These are phyloP conservation scores for Hura crepitans DNA, from an alignment of 441 rosid genomes.

Conservation along the genomic window DNA sequence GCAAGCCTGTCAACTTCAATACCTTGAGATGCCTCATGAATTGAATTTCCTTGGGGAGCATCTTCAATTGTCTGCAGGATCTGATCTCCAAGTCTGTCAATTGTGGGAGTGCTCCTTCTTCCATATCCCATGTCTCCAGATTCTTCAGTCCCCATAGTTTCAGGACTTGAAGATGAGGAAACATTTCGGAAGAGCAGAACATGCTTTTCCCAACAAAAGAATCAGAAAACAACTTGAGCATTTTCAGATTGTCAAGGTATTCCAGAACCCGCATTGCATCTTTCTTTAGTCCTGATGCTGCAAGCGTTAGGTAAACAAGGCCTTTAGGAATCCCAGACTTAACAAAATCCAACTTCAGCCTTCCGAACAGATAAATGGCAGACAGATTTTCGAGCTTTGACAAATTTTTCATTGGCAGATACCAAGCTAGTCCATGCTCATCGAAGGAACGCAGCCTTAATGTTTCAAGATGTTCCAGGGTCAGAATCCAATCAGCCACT, in stretches of 20 bases:
- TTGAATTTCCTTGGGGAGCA: slow-evolving; percentile 9
- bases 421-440: slow-evolving; percentile 1
- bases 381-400: neutral
- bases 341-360: neutral
- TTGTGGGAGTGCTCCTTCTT: neutral
- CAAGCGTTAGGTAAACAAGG: neutral
- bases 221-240: neutral
- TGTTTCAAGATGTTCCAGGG: neutral
- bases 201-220: neutral
- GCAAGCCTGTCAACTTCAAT: too few species aligned
- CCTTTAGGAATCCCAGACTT: too few species aligned
- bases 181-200: neutral
- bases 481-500: slow-evolving; percentile 1
- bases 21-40: neutral
- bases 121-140: neutral
- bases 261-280: slow-evolving; percentile 3
- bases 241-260: slow-evolving; percentile 6
- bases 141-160: neutral
- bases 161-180: slow-evolving; percentile 8
- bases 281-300: neutral
- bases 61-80: neutral
- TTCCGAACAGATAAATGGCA: neutral
- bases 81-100: slow-evolving; percentile 11
- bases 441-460: slow-evolving; percentile 11
- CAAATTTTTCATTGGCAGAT: slow-evolving; percentile 1